Evolutionary conservation across 805 yeast species (phyloP).

Genomic region (Hanseniaspora lindneri): DNA sequence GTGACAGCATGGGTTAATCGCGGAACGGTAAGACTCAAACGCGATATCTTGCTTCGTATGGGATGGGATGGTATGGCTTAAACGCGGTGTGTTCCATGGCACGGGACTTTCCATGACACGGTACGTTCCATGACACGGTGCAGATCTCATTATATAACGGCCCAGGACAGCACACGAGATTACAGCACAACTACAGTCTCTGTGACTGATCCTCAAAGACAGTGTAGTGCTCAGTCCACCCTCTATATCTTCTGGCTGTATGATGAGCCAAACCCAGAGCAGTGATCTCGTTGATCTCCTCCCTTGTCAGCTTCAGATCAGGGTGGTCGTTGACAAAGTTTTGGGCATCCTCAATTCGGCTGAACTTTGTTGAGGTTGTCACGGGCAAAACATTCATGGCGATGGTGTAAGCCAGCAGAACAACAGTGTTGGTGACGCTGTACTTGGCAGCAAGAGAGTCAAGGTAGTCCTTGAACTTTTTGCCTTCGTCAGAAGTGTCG

Average conservation of each 20-base stretch:
- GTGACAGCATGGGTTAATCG: too few relatives aligned
- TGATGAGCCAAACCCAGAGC: slow-evolving; percentile 32
- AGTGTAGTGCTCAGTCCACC: slow-evolving; percentile 24
- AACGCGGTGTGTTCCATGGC: not conserved
- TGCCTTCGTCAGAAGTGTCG: slow-evolving; percentile 11
- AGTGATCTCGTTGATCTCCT: slow-evolving; percentile 38
- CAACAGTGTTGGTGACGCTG: slow-evolving; percentile 45
- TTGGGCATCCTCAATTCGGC: slow-evolving; percentile 47
- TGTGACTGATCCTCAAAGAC: slow-evolving; percentile 24
- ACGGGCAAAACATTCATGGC: slow-evolving; percentile 57
- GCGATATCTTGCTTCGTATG: too few relatives aligned
- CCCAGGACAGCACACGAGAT: too few relatives aligned
- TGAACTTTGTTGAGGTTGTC: slow-evolving; percentile 53
- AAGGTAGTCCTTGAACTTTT: slow-evolving; percentile 30
- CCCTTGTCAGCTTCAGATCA: slow-evolving; percentile 38
- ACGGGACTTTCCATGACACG: not conserved
- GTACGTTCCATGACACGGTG: not conserved
- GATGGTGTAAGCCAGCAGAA: slow-evolving; percentile 59
- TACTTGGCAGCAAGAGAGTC: slow-evolving; percentile 45
- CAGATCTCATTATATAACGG: too few relatives aligned
- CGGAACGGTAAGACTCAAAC: too few relatives aligned
- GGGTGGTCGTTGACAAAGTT: slow-evolving; percentile 35
- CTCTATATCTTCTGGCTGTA: slow-evolving; percentile 26
- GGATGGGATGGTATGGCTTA: too few relatives aligned
- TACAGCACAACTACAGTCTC: slow-evolving; percentile 15